Evolutionary conservation across 2,329 filamentous ascomycete genomes (phyloP).

Genomic region (Fusarium floridanum): DNA sequence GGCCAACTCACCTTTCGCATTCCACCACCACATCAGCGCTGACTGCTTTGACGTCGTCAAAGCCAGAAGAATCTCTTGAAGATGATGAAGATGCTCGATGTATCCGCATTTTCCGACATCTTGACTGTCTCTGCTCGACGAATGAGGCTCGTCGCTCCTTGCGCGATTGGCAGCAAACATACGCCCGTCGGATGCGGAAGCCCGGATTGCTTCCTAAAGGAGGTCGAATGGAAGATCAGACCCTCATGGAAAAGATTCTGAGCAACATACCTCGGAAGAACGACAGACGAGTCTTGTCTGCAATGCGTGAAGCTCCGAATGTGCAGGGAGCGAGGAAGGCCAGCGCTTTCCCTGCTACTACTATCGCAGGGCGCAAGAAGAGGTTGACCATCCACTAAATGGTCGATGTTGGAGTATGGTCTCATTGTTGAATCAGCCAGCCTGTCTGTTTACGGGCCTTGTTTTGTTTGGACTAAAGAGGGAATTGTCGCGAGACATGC

Average conservation of each 20-base stretch:
- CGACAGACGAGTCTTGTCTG: constrained; percentile 41
- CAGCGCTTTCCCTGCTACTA: not conserved
- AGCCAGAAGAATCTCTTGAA: constrained; percentile 10
- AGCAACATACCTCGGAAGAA: constrained; percentile 32
- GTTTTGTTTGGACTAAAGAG: not conserved
- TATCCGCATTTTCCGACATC: constrained; percentile 60
- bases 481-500: not conserved
- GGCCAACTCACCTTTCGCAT: constrained; percentile 47
- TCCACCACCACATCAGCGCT: constrained; percentile 52
- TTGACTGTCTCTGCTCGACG: constrained; percentile 62
- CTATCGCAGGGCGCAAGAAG: constrained; percentile 22
- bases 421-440: not conserved
- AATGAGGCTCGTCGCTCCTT: constrained; percentile 62
- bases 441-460: constrained; percentile 9
- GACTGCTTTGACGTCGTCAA: constrained; percentile 38
- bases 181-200: constrained; percentile 57
- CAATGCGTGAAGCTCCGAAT: constrained; percentile 13
- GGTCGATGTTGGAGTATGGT: not conserved
- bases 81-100: constrained; percentile 58
- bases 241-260: constrained; percentile 48
- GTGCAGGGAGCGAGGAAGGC: constrained; percentile 21
- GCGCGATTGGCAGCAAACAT: constrained; percentile 62
- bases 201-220: constrained; percentile 57
- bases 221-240: constrained; percentile 48
- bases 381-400: constrained; percentile 33